Evolutionary conservation across 2,329 filamentous ascomycete species (phyloP).

Genomic region (Monosporascus sp.): DNA sequence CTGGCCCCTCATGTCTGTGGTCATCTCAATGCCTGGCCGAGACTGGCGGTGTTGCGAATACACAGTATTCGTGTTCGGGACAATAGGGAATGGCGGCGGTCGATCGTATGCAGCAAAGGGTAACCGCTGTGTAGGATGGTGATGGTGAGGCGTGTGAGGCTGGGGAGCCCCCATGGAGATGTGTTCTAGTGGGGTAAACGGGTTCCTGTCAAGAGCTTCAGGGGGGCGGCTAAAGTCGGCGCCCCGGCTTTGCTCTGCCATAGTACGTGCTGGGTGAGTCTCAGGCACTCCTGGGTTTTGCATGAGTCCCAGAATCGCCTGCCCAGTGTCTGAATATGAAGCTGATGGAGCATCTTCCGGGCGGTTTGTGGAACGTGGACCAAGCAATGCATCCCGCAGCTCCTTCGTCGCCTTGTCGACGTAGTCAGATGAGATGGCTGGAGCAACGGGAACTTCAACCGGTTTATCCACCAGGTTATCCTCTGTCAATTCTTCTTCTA

Average conservation of each 20-base stretch:
- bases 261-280: background rate
- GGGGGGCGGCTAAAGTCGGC: constrained; percentile 1
- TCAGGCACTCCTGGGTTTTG: constrained; percentile 16
- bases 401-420: constrained; percentile 30
- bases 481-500: constrained; percentile 55
- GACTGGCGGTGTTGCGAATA: constrained; percentile 18
- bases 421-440: constrained; percentile 15
- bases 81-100: constrained; percentile 44
- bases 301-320: constrained; percentile 48
- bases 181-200: constrained; percentile 51
- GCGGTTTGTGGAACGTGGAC: constrained; percentile 49
- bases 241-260: background rate
- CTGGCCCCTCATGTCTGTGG: constrained; percentile 14
- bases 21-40: constrained; percentile 20
- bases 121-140: constrained; percentile 42
- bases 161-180: constrained; percentile 42
- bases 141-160: constrained; percentile 54
- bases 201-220: constrained; percentile 19
- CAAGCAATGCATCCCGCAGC: constrained; percentile 48
- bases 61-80: constrained; percentile 16
- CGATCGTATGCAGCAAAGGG: constrained; percentile 40
- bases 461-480: constrained; percentile 50
- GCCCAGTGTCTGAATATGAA: constrained; percentile 38
- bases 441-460: constrained; percentile 20
- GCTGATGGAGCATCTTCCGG: constrained; percentile 28